phyloP scores from a whole-genome alignment of 1,284 basidiomycete genomes.

The Trichosporon ovoides region DNA sequence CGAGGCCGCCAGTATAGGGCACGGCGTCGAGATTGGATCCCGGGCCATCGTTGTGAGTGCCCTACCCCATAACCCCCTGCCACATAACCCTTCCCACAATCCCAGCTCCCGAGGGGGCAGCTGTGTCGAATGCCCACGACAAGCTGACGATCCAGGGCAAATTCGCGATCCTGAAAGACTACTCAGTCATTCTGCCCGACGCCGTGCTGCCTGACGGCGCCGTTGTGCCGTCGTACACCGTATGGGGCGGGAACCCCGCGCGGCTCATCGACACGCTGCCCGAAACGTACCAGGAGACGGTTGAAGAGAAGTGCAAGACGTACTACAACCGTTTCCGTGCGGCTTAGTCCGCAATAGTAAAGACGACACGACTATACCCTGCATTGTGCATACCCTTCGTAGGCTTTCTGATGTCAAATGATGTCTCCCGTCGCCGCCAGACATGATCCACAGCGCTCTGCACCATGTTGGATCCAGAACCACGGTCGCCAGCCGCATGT shows the following conservation, averaged over 20 bases:
- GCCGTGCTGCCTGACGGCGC: constrained; percentile 88
- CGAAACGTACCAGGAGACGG: constrained; percentile 79
- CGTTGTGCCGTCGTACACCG: constrained; percentile 79
- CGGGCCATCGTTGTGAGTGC: constrained; percentile 89
- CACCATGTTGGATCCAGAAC: too few relatives aligned
- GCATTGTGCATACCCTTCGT: constrained; percentile 7
- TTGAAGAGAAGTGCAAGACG: constrained; percentile 71
- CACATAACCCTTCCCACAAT: too few relatives aligned
- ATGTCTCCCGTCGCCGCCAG: too few relatives aligned
- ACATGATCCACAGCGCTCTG: too few relatives aligned
- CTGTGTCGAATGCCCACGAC: background rate
- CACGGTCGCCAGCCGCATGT: background rate
- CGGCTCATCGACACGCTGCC: constrained; percentile 76
- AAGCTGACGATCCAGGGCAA: constrained; percentile 62
- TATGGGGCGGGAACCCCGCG: constrained; percentile 85
- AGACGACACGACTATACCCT: constrained; percentile 2
- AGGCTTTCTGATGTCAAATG: background rate
- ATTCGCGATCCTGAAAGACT: constrained; percentile 95
- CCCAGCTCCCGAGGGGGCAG: too few relatives aligned
- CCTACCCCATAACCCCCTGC: too few relatives aligned
- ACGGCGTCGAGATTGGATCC: constrained; percentile 89
- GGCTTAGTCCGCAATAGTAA: constrained; percentile 7
- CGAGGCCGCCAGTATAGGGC: constrained; percentile 91
- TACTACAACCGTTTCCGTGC: constrained; percentile 64
- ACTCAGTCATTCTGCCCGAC: constrained; percentile 68